Conservation (phyloP, 2,329 filamentous ascomycete genomes). For the Aspergillus nomiae region DNA sequence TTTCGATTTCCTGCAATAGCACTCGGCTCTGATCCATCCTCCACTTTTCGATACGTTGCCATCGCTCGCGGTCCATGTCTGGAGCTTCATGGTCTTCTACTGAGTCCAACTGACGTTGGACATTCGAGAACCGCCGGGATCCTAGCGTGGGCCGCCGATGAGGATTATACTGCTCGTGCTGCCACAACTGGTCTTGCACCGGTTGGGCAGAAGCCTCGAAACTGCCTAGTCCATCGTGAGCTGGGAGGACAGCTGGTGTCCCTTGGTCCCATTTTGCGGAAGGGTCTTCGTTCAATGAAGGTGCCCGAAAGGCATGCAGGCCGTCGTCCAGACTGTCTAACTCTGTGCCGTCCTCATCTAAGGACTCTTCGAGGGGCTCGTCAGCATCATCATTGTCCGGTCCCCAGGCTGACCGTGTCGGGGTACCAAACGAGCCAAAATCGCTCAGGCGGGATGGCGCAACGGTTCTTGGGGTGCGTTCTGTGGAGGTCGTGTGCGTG, state of each 20-base stretch:
- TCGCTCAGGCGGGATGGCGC: conserved; percentile 77
- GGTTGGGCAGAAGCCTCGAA: conserved; percentile 67
- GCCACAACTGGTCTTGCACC: conserved; percentile 83
- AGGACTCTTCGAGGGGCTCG: conserved; percentile 58
- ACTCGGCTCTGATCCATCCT: conserved; percentile 85
- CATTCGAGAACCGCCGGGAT: conserved; percentile 56
- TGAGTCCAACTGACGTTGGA: conserved; percentile 59
- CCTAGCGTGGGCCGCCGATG: conserved; percentile 57
- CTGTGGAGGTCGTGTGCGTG: conserved; percentile 67
- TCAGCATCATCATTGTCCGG: conserved; percentile 15
- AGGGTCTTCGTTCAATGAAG: conserved; percentile 47
- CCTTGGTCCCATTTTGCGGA: conserved; percentile 55
- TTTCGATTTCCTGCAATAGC: conserved; percentile 84
- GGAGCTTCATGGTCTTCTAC: conserved; percentile 59
- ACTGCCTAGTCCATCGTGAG: conserved; percentile 87
- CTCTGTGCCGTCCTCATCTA: conserved; percentile 65
- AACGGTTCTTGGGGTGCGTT: conserved; percentile 65
- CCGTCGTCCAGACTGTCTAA: conserved; percentile 93
- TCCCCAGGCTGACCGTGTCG: conserved; percentile 58
- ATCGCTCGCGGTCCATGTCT: conserved; percentile 70
- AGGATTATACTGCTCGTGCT: conserved; percentile 84
- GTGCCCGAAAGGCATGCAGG: conserved; percentile 80
- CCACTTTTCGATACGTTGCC: conserved; percentile 87
- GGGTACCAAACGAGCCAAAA: conserved; percentile 74
- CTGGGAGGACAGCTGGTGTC: conserved; percentile 73